Base-by-base conservation (phyloP, 2,329 filamentous ascomycete genomes). In the Sclerotinia spermophila region DNA sequence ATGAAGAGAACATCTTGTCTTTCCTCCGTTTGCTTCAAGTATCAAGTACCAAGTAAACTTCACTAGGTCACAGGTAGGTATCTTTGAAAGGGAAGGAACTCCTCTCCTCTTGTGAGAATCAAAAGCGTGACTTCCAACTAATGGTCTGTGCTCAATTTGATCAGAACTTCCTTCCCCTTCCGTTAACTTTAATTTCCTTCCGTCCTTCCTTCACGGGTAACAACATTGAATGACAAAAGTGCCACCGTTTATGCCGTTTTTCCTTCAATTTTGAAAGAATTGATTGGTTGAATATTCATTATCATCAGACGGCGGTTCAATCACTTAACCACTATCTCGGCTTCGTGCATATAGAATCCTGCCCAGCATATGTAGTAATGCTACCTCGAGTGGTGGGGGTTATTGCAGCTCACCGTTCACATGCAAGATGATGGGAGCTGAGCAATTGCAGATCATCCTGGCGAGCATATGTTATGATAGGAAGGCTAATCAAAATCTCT, bases 241-340 rank as follows among this genome's bases (percentile, higher is more conserved):
- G 40, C 2, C 3, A 30, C n/a, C 13, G 5, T 27, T 51, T 3
- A 17, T 10, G 17, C 35, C 1, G 56, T 0, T 15, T 1, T 44
- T 30, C 8, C 7, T 44, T 8, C 59, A 48, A 64, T 3, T 38
- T 3, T 51, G 35, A 1, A 5, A 27, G 56, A 59, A 27, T 2
- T 27, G 15, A 3, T n/a, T 40, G 56, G 24, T 19, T 17, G 6
- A n/a, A n/a, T 7, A 5, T 17, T 17, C 15, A n/a, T 33, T 15
- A 21, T 35, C 30, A 48, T 38, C 21, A 11, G 48, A n/a, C 21
- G 1, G 44, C 30, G 1, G 24, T 45, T 33, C 1, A 62, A 10
- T 45, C 59, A n/a, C 8, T 15, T 5, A 13, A 45, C 10, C 40
- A 33, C 19, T 33, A 15, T 33, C 4, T 64, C 42, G 60, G 42